These are phyloP conservation scores for Exophiala mesophila DNA, from an alignment of 2,329 filamentous ascomycete genomes.

Conservation along the genomic window DNA sequence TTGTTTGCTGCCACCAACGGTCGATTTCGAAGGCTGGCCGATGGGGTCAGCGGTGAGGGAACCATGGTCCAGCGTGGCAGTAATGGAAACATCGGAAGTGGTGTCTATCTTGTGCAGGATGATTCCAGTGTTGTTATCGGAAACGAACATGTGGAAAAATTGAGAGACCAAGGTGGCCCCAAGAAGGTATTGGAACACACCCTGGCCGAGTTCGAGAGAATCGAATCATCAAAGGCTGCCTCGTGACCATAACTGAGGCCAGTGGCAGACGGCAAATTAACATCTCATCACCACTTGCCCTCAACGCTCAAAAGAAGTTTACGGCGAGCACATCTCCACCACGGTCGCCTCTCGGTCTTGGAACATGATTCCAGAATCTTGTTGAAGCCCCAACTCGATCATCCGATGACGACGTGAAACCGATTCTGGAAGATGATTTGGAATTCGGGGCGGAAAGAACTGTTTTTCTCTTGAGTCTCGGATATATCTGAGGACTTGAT, in stretches of 20 bases:
- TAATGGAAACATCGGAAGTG: slow-evolving; percentile 25
- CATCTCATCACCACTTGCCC: too few species aligned
- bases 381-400: background rate
- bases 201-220: slow-evolving; percentile 18
- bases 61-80: slow-evolving; percentile 25
- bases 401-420: background rate
- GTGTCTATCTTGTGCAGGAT: slow-evolving; percentile 29
- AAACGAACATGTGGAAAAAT: slow-evolving; percentile 26
- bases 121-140: slow-evolving; percentile 26
- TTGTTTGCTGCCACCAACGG: slow-evolving; percentile 39
- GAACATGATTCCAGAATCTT: slow-evolving; percentile 6
- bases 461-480: slow-evolving; percentile 1
- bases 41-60: slow-evolving; percentile 17
- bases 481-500: background rate
- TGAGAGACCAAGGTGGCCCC: slow-evolving; percentile 29
- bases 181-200: slow-evolving; percentile 33
- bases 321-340: slow-evolving; percentile 7
- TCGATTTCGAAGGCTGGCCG: slow-evolving; percentile 26
- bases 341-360: slow-evolving; percentile 10
- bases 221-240: too few species aligned
- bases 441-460: too few species aligned
- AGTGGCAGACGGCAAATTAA: too few species aligned
- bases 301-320: slow-evolving; percentile 20
- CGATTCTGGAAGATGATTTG: slow-evolving; percentile 8
- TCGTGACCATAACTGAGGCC: too few species aligned